Conservation (phyloP, 1,139 yeast species). For the Chernovozyma sophiae-reginae region DNA sequence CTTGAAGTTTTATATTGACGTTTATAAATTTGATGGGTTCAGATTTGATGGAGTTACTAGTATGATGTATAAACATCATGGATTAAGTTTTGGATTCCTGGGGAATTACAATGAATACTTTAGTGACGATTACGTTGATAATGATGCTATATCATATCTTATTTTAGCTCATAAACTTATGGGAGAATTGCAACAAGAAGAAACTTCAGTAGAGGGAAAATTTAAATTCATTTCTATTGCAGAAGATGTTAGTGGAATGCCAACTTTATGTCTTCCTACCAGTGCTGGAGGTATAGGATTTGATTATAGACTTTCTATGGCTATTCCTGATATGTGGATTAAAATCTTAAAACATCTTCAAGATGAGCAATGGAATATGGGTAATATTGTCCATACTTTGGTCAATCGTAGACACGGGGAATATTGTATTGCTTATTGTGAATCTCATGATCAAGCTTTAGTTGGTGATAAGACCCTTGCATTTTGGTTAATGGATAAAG, state of each 20-base stretch:
- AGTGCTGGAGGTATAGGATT: conserved; percentile 84
- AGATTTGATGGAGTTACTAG: conserved; percentile 96
- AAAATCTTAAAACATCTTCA: conserved; percentile 75
- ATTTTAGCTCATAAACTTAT: conserved; percentile 84
- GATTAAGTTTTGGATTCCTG: conserved; percentile 82
- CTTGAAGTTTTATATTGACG: conserved; percentile 78
- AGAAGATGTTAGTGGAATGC: conserved; percentile 97
- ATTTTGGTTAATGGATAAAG: conserved; percentile 98
- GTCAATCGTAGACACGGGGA: conserved; percentile 89
- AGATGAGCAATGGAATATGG: conserved; percentile 94
- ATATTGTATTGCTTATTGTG: conserved; percentile 88
- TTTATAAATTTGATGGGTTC: conserved; percentile 88
- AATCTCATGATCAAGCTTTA: conserved; percentile 94
- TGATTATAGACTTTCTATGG: conserved; percentile 93
- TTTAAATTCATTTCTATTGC: conserved; percentile 76
- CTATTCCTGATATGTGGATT: conserved; percentile 99
- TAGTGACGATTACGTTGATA: conserved; percentile 76
- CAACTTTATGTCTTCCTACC: conserved; percentile 80
- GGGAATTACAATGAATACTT: conserved; percentile 93
- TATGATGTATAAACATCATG: conserved; percentile 90
- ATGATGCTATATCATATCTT: conserved; percentile 80
- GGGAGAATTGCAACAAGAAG: conserved; percentile 41
- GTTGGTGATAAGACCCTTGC: conserved; percentile 97
- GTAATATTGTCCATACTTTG: conserved; percentile 71
- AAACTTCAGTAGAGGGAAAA: conserved; percentile 14